Conservation (phyloP, 2,329 filamentous ascomycete species). For the Orbilia brochopaga region DNA sequence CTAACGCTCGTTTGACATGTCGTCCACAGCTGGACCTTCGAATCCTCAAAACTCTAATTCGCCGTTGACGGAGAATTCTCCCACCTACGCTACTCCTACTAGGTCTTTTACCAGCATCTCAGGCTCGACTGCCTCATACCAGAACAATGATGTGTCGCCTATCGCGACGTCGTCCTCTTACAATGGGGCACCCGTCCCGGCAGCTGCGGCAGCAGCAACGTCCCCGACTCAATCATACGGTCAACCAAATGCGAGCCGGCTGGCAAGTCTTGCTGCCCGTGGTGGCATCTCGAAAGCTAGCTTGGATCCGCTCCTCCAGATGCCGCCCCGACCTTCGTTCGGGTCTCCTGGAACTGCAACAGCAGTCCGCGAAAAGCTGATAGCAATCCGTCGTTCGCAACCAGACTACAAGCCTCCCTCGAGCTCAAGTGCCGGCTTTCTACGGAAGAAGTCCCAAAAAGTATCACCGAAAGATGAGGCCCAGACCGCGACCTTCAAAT, state of each 20-base stretch:
- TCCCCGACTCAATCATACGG: slow-evolving; percentile 17
- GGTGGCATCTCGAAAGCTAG: slow-evolving; percentile 26
- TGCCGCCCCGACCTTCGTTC: slow-evolving; percentile 26
- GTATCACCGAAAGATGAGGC: slow-evolving; percentile 19
- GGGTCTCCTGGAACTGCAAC: slow-evolving; percentile 10
- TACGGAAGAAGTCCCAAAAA: slow-evolving; percentile 39
- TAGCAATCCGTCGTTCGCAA: slow-evolving; percentile 31
- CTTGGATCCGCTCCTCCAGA: slow-evolving; percentile 30
- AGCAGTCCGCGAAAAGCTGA: slow-evolving; percentile 36
- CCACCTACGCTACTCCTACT: slow-evolving; percentile 22
- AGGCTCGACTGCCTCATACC: slow-evolving; percentile 8
- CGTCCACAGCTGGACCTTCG: slow-evolving; percentile 13
- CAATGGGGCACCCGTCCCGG: slow-evolving; percentile 11
- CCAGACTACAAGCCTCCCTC: slow-evolving; percentile 48
- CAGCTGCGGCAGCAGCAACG: slow-evolving; percentile 7
- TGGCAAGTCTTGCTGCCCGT: slow-evolving; percentile 31
- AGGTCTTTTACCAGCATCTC: slow-evolving; percentile 16
- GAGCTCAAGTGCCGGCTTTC: slow-evolving; percentile 22
- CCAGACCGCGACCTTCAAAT: slow-evolving; percentile 30
- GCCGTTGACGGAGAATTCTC: slow-evolving; percentile 25
- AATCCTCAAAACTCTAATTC: slow-evolving; percentile 9
- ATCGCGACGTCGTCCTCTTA: not conserved
- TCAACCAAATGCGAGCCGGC: slow-evolving; percentile 7
- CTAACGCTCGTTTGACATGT: not conserved
- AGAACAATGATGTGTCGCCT: too few species aligned